Conservation (phyloP, 2,329 filamentous ascomycete species). For the Fusarium sp. region DNA sequence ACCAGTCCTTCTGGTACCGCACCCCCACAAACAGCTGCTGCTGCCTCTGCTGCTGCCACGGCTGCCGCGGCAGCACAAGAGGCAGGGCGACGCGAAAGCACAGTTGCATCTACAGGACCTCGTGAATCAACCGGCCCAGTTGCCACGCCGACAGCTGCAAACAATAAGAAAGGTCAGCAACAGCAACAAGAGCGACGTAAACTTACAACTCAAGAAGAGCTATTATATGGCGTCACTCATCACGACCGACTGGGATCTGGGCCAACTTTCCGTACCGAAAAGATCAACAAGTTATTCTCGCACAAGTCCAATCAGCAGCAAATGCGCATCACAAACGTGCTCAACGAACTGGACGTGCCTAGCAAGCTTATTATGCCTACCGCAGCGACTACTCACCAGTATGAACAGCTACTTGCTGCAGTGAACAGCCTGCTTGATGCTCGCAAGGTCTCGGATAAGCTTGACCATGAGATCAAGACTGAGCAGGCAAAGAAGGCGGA, state of each 20-base stretch:
- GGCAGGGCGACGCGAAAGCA: conserved; percentile 63
- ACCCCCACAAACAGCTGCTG: conserved; percentile 45
- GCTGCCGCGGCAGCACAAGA: conserved; percentile 50
- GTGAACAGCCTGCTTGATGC: conserved; percentile 78
- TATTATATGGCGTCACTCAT: conserved; percentile 83
- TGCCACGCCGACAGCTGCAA: conserved; percentile 51
- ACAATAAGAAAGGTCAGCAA: conserved; percentile 61
- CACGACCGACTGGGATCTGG: conserved; percentile 88
- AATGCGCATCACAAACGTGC: conserved; percentile 76
- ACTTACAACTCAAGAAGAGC: conserved; percentile 79
- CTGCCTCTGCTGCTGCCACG: conserved; percentile 25
- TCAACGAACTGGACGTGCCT: conserved; percentile 78
- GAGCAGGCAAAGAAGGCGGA: conserved; percentile 68
- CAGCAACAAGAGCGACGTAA: conserved; percentile 68
- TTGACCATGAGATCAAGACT: conserved; percentile 75
- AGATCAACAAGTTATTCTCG: conserved; percentile 80
- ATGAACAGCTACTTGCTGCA: conserved; percentile 75
- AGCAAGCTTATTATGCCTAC: conserved; percentile 79
- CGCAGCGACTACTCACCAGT: conserved; percentile 74
- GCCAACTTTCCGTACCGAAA: conserved; percentile 89
- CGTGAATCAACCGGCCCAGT: conserved; percentile 50
- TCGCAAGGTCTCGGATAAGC: conserved; percentile 79
- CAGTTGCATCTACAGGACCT: conserved; percentile 57
- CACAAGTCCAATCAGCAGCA: conserved; percentile 83
- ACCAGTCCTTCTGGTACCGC: conserved; percentile 57